Base-by-base conservation (phyloP, 129 eudicot species). In the Flaveria robusta region DNA sequence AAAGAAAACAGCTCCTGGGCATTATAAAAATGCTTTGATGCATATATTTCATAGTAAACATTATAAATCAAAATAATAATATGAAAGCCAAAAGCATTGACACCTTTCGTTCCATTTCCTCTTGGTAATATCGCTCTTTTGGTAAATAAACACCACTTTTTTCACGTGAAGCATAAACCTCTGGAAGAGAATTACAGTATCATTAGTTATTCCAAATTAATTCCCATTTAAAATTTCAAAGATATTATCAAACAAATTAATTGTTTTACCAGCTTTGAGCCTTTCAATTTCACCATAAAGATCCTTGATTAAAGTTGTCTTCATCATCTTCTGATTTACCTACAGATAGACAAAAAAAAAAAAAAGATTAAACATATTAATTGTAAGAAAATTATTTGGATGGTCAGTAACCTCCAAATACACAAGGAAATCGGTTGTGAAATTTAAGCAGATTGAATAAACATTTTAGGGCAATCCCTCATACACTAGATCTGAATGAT, bases 321-420 rank as follows among this genome's bases (percentile, higher is more conserved):
- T 94, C 99, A 94, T 94, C 97, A 94, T 91, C 59, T 94, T 94
- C 82, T 94, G 99, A 70, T 94, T 94, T 59, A 94, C 96, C 98
- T 93, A 76, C 34, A 83, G 55, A 27, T 8, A 18, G 4, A 62
- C 41, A 62, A 11, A 15, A 18, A 12, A 45, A 62, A 11, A 15
- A 18, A 12, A 45, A 27, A 2, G 18, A 29, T 12, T 34, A 29
- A 6, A 58, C 9, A 16, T 47, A 11, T 52, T 31, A 18, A 68
- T 15, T 24, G 66, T 27, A 27, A 27, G 3, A 27, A 27, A 29
- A 19, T 1, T 26, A 49, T 39, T 24, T 8, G 58, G 9, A 29
- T 26, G 56, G 71, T 67, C n/a, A 26, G 19, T 60, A 5, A 4
- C 66, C n/a, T 60, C 39, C 39, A 60, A 60, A 24, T 12, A 60